Evolutionary conservation across 2,329 filamentous ascomycete species (phyloP).

Genomic region (Colletotrichum eleusines): DNA sequence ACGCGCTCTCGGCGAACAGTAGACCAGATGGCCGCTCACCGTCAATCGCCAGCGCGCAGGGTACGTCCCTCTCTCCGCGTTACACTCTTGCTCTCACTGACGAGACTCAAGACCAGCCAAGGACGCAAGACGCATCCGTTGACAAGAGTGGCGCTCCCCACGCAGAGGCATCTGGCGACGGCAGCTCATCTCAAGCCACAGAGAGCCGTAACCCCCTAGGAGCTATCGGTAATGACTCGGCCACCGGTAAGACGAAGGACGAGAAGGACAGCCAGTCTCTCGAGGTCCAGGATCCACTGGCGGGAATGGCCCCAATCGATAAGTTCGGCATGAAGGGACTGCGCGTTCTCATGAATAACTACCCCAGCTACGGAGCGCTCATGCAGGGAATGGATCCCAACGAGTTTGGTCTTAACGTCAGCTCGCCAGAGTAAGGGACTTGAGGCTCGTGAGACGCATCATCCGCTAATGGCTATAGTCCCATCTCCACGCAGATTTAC

Average conservation of each 20-base stretch:
- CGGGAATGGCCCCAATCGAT: slow-evolving; percentile 71
- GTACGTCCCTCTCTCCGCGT: slow-evolving; percentile 44
- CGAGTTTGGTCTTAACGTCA: slow-evolving; percentile 69
- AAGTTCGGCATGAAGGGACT: slow-evolving; percentile 76
- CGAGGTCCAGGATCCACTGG: slow-evolving; percentile 68
- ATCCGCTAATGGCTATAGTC: slow-evolving; percentile 52
- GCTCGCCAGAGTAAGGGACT: slow-evolving; percentile 66
- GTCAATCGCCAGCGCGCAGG: slow-evolving; percentile 50
- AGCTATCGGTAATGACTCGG: slow-evolving; percentile 60
- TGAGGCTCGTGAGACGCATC: not conserved
- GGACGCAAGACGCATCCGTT: slow-evolving; percentile 58
- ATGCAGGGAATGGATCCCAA: slow-evolving; percentile 70
- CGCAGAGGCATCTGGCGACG: slow-evolving; percentile 57
- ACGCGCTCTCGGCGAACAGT: slow-evolving; percentile 71
- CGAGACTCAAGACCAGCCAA: slow-evolving; percentile 45
- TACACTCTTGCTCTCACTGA: not conserved
- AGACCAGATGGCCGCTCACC: slow-evolving; percentile 65
- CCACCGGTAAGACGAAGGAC: slow-evolving; percentile 56
- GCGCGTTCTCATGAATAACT: slow-evolving; percentile 72
- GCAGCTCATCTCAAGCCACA: slow-evolving; percentile 46
- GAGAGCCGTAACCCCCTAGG: slow-evolving; percentile 58
- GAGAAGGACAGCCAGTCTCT: slow-evolving; percentile 55
- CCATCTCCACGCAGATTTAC: slow-evolving; percentile 70
- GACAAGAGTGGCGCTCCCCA: slow-evolving; percentile 59
- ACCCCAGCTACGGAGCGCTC: slow-evolving; percentile 71